Evolutionary conservation across 2,329 filamentous ascomycete species (phyloP).

Genomic region (Sporothrix globosa): DNA sequence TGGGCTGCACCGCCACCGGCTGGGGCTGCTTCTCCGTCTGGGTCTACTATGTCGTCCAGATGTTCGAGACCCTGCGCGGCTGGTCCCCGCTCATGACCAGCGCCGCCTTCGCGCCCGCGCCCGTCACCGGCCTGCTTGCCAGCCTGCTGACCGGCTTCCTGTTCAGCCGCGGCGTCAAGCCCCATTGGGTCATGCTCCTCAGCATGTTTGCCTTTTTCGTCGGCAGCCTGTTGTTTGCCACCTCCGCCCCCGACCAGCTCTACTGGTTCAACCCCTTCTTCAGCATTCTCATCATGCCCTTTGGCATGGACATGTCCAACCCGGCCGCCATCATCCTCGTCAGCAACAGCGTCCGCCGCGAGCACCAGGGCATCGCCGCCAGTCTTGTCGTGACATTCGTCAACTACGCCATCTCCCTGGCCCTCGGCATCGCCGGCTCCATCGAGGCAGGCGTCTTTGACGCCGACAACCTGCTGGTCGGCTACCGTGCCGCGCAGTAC

Average conservation of each 20-base stretch:
- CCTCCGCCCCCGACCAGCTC: constrained; percentile 56
- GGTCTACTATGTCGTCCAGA: constrained; percentile 48
- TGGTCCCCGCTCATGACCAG: constrained; percentile 50
- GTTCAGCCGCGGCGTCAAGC: constrained; percentile 45
- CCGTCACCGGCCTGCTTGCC: constrained; percentile 50
- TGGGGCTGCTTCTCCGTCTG: constrained; percentile 51
- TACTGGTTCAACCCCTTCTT: constrained; percentile 70
- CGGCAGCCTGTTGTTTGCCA: constrained; percentile 50
- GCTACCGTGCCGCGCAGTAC: constrained; percentile 48
- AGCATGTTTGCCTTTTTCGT: constrained; percentile 51
- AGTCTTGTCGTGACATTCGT: constrained; percentile 66
- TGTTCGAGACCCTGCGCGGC: constrained; percentile 45
- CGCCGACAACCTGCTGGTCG: constrained; percentile 41
- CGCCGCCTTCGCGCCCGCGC: constrained; percentile 52
- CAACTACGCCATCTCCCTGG: constrained; percentile 70
- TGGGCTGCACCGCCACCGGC: constrained; percentile 51
- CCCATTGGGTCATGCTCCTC: constrained; percentile 50
- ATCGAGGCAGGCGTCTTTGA: constrained; percentile 53
- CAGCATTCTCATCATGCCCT: constrained; percentile 60
- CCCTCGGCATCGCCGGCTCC: constrained; percentile 67
- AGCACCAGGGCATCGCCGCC: constrained; percentile 53
- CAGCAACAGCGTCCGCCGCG: constrained; percentile 53
- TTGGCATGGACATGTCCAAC: constrained; percentile 69
- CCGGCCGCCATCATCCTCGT: constrained; percentile 65
- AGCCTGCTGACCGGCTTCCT: constrained; percentile 51